Base-by-base conservation (phyloP, 148 eudicot genomes). In the Cornus kousa region DNA sequence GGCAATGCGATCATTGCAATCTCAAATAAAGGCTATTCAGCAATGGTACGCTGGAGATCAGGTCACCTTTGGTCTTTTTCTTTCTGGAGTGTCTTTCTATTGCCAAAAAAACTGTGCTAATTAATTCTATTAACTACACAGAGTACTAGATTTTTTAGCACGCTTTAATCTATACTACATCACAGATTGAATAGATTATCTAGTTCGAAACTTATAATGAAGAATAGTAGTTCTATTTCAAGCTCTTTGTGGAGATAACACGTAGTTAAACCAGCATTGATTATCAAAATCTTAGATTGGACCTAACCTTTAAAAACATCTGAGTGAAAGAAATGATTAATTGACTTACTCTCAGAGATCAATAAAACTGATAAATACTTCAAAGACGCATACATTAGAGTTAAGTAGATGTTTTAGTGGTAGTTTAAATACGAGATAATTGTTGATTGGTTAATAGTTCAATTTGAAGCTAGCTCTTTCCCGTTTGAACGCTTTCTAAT, bases 1-100 rank as follows among this genome's bases (percentile, higher is more conserved):
- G 97, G 90, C 98, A 59, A 93, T 93, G 97, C 89, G 92, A 72
- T 96, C 99, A 39, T 69, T 96, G 88, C 91, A 91, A 85, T 98
- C 99, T 85, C 98, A 96, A 78, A 89, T 96, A 76, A 96, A 96
- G 88, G 98, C 94, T 86, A 90, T 96, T 80, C 97, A 96, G 87
- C 80, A 96, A 82, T 89, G 88, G 70, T 93, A 92, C 80, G 97
- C 99, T 77, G 99, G 98, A 82, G 95, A 96, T 85, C 97, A 93
- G 98, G 99, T 95, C 86, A 81, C 73, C 19, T 28, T 74, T 14
- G 74, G 17, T 66, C 77, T 75, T 67, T 46, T 50, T 33, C 73
- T 69, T 65, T 78, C 7, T 3, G 17, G 72, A 73, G 31, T 23
- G 24, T 68, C 64, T 48, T 77, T 53, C 48, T 55, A 50, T 46